A percentile compares a stretch with the other conserved stretches of the same genome.
Evolutionary conservation across 2,329 filamentous ascomycete genomes (phyloP).

Genomic region (Arthrobotrys megalospora): DNA sequence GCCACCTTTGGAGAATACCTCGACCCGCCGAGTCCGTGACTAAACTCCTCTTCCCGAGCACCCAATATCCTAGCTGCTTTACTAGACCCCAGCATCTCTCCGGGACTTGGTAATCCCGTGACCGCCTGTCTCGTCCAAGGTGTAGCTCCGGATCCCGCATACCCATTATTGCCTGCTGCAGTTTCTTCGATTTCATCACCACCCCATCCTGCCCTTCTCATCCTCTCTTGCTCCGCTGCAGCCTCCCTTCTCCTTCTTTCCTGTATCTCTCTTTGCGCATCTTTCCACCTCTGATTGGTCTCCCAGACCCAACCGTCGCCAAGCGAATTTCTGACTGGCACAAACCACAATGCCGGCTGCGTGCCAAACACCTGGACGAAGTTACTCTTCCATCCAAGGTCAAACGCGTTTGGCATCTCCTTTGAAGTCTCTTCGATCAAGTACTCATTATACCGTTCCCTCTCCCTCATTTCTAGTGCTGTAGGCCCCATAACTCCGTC

Average conservation of each 20-base stretch:
- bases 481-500: slow-evolving; percentile 68
- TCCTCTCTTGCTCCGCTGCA: slow-evolving; percentile 77
- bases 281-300: slow-evolving; percentile 82
- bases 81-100: slow-evolving; percentile 38
- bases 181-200: slow-evolving; percentile 57
- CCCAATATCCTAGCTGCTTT: slow-evolving; percentile 53
- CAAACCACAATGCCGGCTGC: slow-evolving; percentile 78
- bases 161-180: slow-evolving; percentile 50
- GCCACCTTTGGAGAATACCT: slow-evolving; percentile 53
- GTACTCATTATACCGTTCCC: slow-evolving; percentile 81
- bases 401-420: slow-evolving; percentile 92
- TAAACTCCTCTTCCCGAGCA: slow-evolving; percentile 49
- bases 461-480: slow-evolving; percentile 74
- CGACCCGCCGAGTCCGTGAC: slow-evolving; percentile 49
- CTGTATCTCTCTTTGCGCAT: slow-evolving; percentile 72
- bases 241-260: slow-evolving; percentile 76
- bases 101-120: slow-evolving; percentile 50
- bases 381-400: slow-evolving; percentile 87
- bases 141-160: slow-evolving; percentile 4
- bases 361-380: slow-evolving; percentile 85
- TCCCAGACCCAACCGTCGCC: slow-evolving; percentile 98
- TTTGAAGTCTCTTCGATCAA: slow-evolving; percentile 90
- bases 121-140: slow-evolving; percentile 44
- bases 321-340: slow-evolving; percentile 87
- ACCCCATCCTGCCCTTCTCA: slow-evolving; percentile 63